Conservation (phyloP, 2,329 filamentous ascomycete genomes). For the Ascochyta viciae-villosae region DNA sequence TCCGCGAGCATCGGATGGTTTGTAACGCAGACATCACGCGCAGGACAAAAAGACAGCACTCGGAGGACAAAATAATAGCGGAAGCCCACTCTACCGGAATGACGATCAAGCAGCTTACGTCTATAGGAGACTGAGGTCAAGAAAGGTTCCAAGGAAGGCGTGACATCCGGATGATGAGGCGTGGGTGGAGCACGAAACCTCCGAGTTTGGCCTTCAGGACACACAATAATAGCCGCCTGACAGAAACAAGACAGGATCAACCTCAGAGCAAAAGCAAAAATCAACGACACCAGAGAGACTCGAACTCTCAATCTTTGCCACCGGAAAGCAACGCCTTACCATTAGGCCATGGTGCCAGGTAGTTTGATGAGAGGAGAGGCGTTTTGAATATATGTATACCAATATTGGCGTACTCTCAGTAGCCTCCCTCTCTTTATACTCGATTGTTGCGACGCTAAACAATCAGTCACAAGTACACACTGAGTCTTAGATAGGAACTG, state of each 20-base stretch:
- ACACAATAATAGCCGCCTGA: background rate
- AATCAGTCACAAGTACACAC: background rate
- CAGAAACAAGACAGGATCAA: background rate
- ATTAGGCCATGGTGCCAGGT: conserved; percentile 51
- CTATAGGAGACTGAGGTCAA: background rate
- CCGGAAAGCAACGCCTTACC: conserved; percentile 56
- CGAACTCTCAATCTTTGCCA: conserved; percentile 56
- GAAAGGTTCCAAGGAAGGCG: background rate
- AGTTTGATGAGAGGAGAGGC: background rate
- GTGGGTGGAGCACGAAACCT: background rate
- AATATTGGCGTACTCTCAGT: no score
- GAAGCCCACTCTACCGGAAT: background rate
- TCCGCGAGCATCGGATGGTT: conserved; percentile 11
- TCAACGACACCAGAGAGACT: conserved; percentile 50
- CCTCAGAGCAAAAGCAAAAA: conserved; percentile 18
- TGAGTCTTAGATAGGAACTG: background rate
- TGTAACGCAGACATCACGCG: conserved; percentile 5
- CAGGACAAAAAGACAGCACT: background rate
- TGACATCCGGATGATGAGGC: background rate
- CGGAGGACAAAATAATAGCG: background rate
- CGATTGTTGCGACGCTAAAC: no score
- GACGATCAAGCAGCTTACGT: no score
- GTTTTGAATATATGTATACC: background rate
- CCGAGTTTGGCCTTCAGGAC: background rate
- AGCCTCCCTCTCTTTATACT: no score